Percentiles rank a stretch among this genome's conserved stretches.
Conservation (phyloP, 1,139 yeast genomes). For the Zygosaccharomyces sapae region DNA sequence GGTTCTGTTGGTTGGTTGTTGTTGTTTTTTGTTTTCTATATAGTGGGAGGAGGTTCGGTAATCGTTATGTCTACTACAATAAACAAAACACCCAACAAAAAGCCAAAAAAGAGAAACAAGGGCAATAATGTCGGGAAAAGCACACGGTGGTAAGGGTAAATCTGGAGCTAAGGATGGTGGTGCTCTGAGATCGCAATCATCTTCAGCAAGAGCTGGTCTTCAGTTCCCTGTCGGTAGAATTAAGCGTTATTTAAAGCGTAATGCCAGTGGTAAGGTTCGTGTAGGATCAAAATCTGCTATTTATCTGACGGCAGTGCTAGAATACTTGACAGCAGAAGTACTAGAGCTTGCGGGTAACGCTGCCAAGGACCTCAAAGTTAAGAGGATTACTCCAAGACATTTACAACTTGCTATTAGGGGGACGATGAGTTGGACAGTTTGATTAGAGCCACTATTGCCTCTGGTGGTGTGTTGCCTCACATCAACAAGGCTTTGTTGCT, state of each 20-base stretch:
- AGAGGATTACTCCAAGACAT: slow-evolving; percentile 98
- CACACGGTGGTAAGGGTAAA: slow-evolving; percentile 95
- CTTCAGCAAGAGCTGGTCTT: slow-evolving; percentile 94
- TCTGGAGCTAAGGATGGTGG: slow-evolving; percentile 68
- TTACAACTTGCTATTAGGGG: slow-evolving; percentile 98
- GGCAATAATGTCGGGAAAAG: slow-evolving; percentile 80
- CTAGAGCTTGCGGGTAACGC: slow-evolving; percentile 99
- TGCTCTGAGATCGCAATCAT: slow-evolving; percentile 64
- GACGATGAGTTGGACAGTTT: slow-evolving; percentile 96
- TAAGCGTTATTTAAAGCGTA: slow-evolving; percentile 87
- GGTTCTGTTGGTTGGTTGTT: too few relatives aligned
- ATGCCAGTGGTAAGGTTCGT: slow-evolving; percentile 89
- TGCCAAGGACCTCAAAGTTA: slow-evolving; percentile 95
- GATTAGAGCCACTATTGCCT: slow-evolving; percentile 95
- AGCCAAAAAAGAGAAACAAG: slow-evolving; percentile 10
- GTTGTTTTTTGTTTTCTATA: neutral
- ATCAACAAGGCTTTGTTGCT: slow-evolving; percentile 87
- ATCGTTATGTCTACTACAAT: neutral
- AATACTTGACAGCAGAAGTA: slow-evolving; percentile 96
- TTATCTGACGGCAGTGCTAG: slow-evolving; percentile 93
- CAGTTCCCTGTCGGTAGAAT: slow-evolving; percentile 99
- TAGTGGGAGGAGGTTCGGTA: neutral
- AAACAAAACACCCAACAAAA: slow-evolving; percentile 9
- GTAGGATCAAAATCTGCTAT: slow-evolving; percentile 98
- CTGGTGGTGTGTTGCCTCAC: slow-evolving; percentile 99